These are phyloP conservation scores for Pseudonitzschia pungens DNA, from an alignment of 108 stramenopile species.

Conservation along the genomic window DNA sequence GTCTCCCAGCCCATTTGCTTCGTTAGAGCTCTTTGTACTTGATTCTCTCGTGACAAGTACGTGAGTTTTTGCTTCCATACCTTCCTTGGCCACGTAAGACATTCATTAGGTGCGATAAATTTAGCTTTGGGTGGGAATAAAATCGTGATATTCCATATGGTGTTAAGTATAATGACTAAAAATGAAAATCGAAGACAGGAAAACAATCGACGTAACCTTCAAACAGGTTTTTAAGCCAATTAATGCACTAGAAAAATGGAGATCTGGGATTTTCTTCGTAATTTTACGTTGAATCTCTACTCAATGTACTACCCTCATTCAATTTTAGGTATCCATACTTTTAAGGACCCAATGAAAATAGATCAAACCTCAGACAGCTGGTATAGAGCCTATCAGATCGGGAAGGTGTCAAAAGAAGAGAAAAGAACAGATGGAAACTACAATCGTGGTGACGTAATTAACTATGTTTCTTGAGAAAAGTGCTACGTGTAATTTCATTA, in stretches of 20 bases:
- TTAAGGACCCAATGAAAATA: neutral
- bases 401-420: neutral
- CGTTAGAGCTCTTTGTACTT: too few relatives aligned
- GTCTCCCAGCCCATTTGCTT: too few relatives aligned
- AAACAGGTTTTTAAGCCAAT: too few relatives aligned
- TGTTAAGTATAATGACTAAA: neutral
- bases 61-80: slow-evolving; percentile 1
- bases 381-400: neutral
- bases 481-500: neutral
- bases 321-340: neutral
- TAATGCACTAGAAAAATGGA: too few relatives aligned
- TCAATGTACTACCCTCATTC: neutral
- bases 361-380: neutral
- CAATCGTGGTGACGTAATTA: neutral
- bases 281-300: too few relatives aligned
- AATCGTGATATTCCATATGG: neutral
- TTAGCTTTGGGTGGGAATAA: neutral
- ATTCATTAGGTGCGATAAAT: neutral
- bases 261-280: too few relatives aligned
- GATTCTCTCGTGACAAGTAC: neutral
- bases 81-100: neutral
- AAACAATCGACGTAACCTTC: too few relatives aligned
- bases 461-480: neutral
- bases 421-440: neutral
- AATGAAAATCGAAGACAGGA: neutral